Evolutionary conservation across 2,329 filamentous ascomycete species (phyloP), one percentile per base, ranked within the genome.

Genomic region (Aspergillus amoenus): DNA sequence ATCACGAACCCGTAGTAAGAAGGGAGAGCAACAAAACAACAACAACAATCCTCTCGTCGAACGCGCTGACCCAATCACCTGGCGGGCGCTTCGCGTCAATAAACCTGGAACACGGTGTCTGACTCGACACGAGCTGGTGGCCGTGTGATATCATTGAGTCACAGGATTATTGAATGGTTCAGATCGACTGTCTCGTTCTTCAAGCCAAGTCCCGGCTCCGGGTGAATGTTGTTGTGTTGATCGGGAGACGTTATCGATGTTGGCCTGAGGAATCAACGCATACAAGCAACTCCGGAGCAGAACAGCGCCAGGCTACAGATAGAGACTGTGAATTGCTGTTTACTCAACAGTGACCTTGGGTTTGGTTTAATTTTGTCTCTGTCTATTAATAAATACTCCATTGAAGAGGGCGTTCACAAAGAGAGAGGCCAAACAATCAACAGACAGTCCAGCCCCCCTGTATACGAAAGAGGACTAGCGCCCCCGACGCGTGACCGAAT

Each of bases 401-500:
- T 27, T 5, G 22, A 37, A 42, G 39, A 32, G 12, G 5, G 18
- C 17, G 7, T 17, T 18, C 30, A 52, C n/a, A 47, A 52, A 53
- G 34, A 40, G 54, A 54, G 17, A 34, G 39, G 18, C 45, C 49
- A 42, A 57, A 52, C 30, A 54, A 43, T 40, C 12, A 22, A 37
- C 24, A 45, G 49, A 47, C 42, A 37, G 45, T 52, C 61, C 62
- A 63, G 52, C 61, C 59, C 59, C 61, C 51, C 59, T 55, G 27
- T 41, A 27, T 45, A 57, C 64, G n/a, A 60, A 64, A 66, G 27
- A 27, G 70, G 71, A 30, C 64, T 74, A 74, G 72, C 67, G 71
- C 58, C 55, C 32, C 70, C 68, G 71, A 73, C 71, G 71, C 72
- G 72, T 74, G 72, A 74, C 71, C 62, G 58, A 40, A 22, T 24